Evolutionary conservation across 179 eudicot species (phyloP).

Genomic region (Monotropa hypopitys): DNA sequence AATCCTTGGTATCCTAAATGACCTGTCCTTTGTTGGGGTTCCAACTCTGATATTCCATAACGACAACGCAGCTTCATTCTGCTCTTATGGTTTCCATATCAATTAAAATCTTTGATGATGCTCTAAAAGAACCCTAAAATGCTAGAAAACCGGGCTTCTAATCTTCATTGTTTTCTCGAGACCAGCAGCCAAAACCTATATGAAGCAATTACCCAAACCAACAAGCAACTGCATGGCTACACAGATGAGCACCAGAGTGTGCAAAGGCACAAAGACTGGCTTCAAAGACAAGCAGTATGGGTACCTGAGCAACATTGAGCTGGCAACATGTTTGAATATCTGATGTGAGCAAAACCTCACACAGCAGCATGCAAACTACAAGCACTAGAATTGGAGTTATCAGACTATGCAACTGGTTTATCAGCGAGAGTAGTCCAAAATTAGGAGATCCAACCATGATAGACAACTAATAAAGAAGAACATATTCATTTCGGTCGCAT

Average conservation of each 20-base stretch:
- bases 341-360: not conserved
- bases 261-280: not conserved
- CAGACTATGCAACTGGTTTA: not conserved
- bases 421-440: not conserved
- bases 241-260: not conserved
- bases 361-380: not conserved
- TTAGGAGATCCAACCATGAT: not conserved
- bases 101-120: not conserved
- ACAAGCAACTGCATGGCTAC: not conserved
- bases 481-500: not conserved
- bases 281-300: not conserved
- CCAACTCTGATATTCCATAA: not conserved
- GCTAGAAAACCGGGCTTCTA: not conserved
- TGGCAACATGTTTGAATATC: not conserved
- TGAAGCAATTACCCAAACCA: not conserved
- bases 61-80: not conserved
- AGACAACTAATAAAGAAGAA: not conserved
- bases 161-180: not conserved
- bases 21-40: not conserved
- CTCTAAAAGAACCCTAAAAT: not conserved
- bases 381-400: not conserved
- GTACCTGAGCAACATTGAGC: not conserved
- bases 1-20: slow-evolving; percentile 1
- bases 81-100: not conserved
- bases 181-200: not conserved